Percentiles rank a stretch among this genome's conserved stretches.
Evolutionary conservation across 768 basidiomycete genomes (phyloP).

Genomic region (Rhizopogon salebrosus): DNA sequence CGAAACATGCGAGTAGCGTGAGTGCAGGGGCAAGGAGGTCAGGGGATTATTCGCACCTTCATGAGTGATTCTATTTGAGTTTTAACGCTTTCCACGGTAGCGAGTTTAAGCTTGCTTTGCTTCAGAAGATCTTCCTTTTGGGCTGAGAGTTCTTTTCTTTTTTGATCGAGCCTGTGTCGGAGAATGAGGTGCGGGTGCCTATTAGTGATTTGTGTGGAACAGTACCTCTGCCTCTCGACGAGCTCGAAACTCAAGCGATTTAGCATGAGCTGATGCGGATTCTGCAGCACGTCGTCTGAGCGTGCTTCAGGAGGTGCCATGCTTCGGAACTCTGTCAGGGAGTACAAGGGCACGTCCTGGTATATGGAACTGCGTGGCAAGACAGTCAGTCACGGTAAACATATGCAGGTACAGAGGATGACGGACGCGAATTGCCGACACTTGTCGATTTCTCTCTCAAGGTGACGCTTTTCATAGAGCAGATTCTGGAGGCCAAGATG

Average conservation of each 20-base stretch:
- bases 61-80: constrained; percentile 69
- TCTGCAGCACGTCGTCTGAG: constrained; percentile 52
- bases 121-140: constrained; percentile 79
- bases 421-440: constrained; percentile 89
- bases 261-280: constrained; percentile 83
- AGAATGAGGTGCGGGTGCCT: constrained; percentile 3
- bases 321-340: constrained; percentile 58
- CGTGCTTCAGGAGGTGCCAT: constrained; percentile 68
- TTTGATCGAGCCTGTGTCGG: constrained; percentile 59
- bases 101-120: constrained; percentile 67
- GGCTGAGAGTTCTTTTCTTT: constrained; percentile 58
- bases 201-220: constrained; percentile 10
- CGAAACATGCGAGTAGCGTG: constrained; percentile 8
- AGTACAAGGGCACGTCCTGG: constrained; percentile 78
- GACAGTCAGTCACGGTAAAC: constrained; percentile 1
- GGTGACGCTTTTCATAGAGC: constrained; percentile 83
- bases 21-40: constrained; percentile 3
- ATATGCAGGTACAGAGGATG: neutral
- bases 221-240: constrained; percentile 78
- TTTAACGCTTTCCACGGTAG: constrained; percentile 75
- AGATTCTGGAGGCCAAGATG: constrained; percentile 84
- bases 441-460: constrained; percentile 89
- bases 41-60: constrained; percentile 43
- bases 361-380: constrained; percentile 63
- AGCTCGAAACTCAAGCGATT: constrained; percentile 85